These are phyloP conservation scores for Tetrahymena thermophila DNA, from an alignment of 73 alveolate genomes.

Conservation along the genomic window DNA sequence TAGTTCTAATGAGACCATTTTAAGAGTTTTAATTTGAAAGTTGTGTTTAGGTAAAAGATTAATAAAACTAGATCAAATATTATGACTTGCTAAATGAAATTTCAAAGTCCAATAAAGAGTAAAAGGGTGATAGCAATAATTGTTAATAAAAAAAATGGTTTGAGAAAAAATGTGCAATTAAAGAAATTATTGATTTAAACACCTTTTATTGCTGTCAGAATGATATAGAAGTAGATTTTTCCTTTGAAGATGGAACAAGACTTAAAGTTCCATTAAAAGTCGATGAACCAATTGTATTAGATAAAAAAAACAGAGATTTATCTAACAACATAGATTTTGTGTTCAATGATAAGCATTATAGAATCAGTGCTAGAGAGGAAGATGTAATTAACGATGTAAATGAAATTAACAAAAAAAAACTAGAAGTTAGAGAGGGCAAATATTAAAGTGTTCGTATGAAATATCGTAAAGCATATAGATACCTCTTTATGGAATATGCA, in stretches of 20 bases:
- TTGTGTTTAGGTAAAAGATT: background rate
- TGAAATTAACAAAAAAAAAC: background rate
- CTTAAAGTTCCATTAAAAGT: background rate
- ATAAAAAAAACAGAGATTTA: background rate
- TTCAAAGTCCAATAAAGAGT: background rate
- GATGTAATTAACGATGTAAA: background rate
- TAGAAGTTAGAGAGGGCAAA: background rate
- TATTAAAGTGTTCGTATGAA: background rate
- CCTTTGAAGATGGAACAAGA: background rate
- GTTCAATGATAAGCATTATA: background rate
- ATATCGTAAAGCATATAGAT: background rate
- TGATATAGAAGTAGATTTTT: background rate
- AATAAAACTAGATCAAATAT: background rate
- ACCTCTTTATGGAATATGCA: background rate
- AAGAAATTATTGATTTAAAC: background rate
- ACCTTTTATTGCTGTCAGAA: background rate
- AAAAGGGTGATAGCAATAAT: background rate
- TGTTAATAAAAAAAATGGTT: background rate
- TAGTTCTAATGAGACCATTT: background rate
- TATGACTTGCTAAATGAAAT: background rate
- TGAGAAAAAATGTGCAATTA: background rate
- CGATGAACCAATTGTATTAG: background rate
- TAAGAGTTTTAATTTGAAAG: background rate
- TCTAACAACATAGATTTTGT: background rate
- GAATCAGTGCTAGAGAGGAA: background rate